phyloP scores from a whole-genome alignment of 371 early-diverging fungal genomes.

The Mortierella sp. region DNA sequence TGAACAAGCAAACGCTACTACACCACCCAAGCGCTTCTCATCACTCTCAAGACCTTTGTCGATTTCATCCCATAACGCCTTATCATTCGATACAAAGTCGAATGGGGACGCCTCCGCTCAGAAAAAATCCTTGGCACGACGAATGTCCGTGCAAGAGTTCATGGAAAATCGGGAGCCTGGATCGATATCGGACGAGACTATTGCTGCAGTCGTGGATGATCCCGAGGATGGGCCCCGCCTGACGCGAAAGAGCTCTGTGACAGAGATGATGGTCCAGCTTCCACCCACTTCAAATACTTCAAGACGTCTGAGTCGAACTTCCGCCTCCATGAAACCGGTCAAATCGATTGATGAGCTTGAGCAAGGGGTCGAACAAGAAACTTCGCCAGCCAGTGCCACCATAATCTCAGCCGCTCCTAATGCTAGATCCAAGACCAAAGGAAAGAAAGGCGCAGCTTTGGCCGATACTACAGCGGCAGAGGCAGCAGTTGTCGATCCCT shows the following conservation, averaged over 20 bases:
- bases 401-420: slow-evolving; percentile 6
- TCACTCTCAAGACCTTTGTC: slow-evolving; percentile 28
- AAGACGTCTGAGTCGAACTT: slow-evolving; percentile 14
- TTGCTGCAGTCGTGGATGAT: slow-evolving; percentile 31
- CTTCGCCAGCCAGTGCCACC: not conserved
- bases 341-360: slow-evolving; percentile 24
- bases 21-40: slow-evolving; percentile 15
- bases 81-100: not conserved
- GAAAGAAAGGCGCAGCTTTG: slow-evolving; percentile 5
- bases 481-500: not conserved
- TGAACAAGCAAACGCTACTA: slow-evolving; percentile 24
- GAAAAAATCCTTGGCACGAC: slow-evolving; percentile 6
- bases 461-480: not conserved
- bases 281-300: slow-evolving; percentile 2
- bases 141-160: slow-evolving; percentile 40
- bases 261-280: slow-evolving; percentile 46
- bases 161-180: slow-evolving; percentile 29
- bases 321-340: slow-evolving; percentile 18
- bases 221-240: slow-evolving; percentile 38
- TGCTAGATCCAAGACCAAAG: not conserved
- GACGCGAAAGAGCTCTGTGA: slow-evolving; percentile 40
- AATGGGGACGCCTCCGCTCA: not conserved
- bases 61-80: not conserved
- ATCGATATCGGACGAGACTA: slow-evolving; percentile 2
- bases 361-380: slow-evolving; percentile 13